phyloP scores from a whole-genome alignment of 495 filamentous ascomycete genomes.

The Copromyces sp. region DNA sequence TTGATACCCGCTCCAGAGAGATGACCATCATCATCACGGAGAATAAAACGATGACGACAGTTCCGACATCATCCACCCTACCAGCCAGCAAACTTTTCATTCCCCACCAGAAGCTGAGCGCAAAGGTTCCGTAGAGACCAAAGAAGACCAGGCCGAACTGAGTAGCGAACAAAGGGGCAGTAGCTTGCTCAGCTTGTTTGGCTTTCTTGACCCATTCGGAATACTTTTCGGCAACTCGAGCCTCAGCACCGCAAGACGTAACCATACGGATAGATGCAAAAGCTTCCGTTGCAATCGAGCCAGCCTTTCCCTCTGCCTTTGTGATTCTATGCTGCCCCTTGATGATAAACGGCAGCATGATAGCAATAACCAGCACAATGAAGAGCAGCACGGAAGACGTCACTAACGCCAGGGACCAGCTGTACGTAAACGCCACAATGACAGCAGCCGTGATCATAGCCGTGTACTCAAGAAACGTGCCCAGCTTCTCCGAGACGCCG shows the following conservation, averaged over 20 bases:
- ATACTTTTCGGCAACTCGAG: constrained; percentile 41
- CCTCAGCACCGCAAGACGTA: constrained; percentile 53
- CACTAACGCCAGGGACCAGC: constrained; percentile 47
- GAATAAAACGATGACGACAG: constrained; percentile 42
- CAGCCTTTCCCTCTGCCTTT: constrained; percentile 40
- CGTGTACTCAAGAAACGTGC: constrained; percentile 42
- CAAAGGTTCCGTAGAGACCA: constrained; percentile 31
- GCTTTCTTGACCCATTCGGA: constrained; percentile 47
- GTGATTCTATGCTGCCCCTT: constrained; percentile 35
- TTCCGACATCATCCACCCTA: constrained; percentile 32
- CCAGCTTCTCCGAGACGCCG: constrained; percentile 55
- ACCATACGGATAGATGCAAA: constrained; percentile 49
- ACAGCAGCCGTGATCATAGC: constrained; percentile 51
- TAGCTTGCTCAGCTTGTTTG: constrained; percentile 38
- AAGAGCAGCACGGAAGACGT: constrained; percentile 49
- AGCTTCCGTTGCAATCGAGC: constrained; percentile 48
- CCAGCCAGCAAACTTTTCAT: constrained; percentile 31
- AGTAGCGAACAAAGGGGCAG: constrained; percentile 32
- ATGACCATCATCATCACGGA: constrained; percentile 48
- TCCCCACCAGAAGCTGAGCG: constrained; percentile 45
- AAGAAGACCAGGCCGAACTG: constrained; percentile 36
- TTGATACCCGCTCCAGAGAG: constrained; percentile 40
- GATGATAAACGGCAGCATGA: constrained; percentile 49
- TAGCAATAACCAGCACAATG: constrained; percentile 41
- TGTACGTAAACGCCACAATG: constrained; percentile 47